Evolutionary conservation across 1,139 yeast genomes (phyloP).

Genomic region (Geotrichum europaeum): DNA sequence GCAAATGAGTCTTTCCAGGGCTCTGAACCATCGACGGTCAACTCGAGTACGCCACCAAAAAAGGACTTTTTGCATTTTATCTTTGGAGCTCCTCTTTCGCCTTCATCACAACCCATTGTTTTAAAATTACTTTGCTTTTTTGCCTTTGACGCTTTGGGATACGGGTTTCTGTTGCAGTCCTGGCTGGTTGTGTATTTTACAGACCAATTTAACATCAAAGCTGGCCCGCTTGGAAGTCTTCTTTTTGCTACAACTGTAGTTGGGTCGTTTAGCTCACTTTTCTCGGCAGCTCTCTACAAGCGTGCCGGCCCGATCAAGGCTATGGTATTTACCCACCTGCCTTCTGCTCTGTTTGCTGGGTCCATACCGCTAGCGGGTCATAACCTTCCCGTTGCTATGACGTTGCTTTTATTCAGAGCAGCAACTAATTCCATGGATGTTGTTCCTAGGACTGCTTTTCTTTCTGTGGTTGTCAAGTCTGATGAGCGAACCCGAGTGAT

Average conservation of each 20-base stretch:
- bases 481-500: slow-evolving; percentile 66
- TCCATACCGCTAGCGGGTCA: slow-evolving; percentile 42
- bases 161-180: slow-evolving; percentile 81
- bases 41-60: background rate
- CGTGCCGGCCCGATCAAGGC: slow-evolving; percentile 73
- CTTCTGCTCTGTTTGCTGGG: slow-evolving; percentile 64
- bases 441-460: slow-evolving; percentile 76
- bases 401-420: slow-evolving; percentile 44
- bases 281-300: slow-evolving; percentile 65
- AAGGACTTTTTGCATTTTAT: slow-evolving; percentile 10
- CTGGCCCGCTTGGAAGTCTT: slow-evolving; percentile 41
- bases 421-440: slow-evolving; percentile 78
- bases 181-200: slow-evolving; percentile 80
- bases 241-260: slow-evolving; percentile 57
- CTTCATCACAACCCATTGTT: slow-evolving; percentile 21
- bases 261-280: slow-evolving; percentile 58
- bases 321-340: slow-evolving; percentile 68
- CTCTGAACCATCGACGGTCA: background rate
- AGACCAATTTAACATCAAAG: slow-evolving; percentile 30
- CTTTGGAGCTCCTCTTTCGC: slow-evolving; percentile 18
- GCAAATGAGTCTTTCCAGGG: background rate
- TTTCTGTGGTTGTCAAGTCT: slow-evolving; percentile 59
- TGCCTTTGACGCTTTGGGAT: slow-evolving; percentile 72
- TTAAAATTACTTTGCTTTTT: slow-evolving; percentile 49
- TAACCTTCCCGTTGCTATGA: slow-evolving; percentile 30